Evolutionary conservation across 345 rosid species (phyloP), one percentile per base, ranked within the genome.

Genomic region (Hibiscus tridactylites): DNA sequence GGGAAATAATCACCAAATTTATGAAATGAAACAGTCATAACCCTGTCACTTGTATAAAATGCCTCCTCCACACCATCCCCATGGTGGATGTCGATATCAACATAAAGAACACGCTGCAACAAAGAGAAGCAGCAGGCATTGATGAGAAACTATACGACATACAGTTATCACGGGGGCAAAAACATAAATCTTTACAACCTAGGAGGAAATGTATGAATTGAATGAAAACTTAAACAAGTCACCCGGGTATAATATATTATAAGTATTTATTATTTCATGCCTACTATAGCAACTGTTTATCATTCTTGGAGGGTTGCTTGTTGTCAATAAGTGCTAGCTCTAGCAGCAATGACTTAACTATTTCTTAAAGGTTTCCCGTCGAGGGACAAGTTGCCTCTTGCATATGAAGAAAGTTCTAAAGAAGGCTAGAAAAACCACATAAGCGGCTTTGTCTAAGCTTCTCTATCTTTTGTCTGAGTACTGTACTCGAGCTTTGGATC

Each of bases 1-100:
- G 89, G 83, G 74, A 85, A 88, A 74, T 87, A 88, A 68, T 88
- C 93, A 44, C 91, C 89, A 73, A 85, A 88, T 66, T 86, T 88
- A 72, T 88, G 93, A 71, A 88, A 87, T 0, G 91, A 88, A 75
- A 87, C 88, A 33, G 91, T 88, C 88, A 87, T 87, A 69, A 88
- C 93, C 71, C 88, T 85, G 71, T 88, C 87, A 19, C 89, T 85
- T 19, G 91, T 84, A 77, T 87, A 88, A 79, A 89, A 87, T n/a
- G 91, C 91, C 80, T 87, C 91, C 73, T 88, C 91, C 59, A 87
- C 88, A 17, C 89, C 91, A 70, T 88, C 93, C 26, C 89, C 89
- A 17, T 87, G 91, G 78, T 87, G 88, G 76, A 87, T 85, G 74
- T 87, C 90, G 28, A 85, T 89, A 77, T 89, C 93, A 17, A 89